Evolutionary conservation across 1,139 yeast species (phyloP), one percentile per base, ranked within the genome.

Genomic region (Arxiozyma telluris): DNA sequence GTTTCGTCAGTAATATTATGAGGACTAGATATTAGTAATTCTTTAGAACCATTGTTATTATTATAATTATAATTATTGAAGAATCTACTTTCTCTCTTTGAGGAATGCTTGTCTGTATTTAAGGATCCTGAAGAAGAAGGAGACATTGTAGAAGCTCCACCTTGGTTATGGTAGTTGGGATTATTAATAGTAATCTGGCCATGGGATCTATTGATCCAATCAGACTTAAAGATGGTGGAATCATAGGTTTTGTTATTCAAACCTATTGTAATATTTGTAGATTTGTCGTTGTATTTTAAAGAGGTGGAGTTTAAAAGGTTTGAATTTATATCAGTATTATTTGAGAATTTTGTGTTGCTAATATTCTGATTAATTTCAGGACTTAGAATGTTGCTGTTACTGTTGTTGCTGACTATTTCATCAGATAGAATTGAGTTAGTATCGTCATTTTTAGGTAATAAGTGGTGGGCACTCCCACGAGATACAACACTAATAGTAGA

Each of bases 181-280:
- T 41, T 49, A 21, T 27, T 49, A 22, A 41, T 49, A 20, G 50
- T 49, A 78, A 79, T 47, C 72, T 72, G 59, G 65, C 77, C 64
- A 59, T 65, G 64, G 64, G 67, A 74, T 56, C 67, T 73, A 59
- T 79, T 79, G 11, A 78, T 51, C 81, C 81, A 79, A 2, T 79
- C 78, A 0, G 68, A 63, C 60, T 76, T 78, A 54, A 76, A 66
- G 1, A 71, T 59, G 0, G 69, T 68, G 1, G 61, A 47, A 61
- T 79, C 77, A 51, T 71, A 74, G 49, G 67, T 71, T 3, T 68
- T 71, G 22, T 59, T 60, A 27, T 63, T 67, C 51, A 67, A 54
- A 30, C 56, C 53, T 11, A 55, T 52, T 22, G 49, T 39, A 22
- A 44, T 38, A 18, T 46, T 49, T 34, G 49, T n/a, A 34, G 22